Evolutionary conservation across 257 asterid genomes (phyloP), one percentile per base, ranked within the genome.

Genomic region (Prunella vulgaris): DNA sequence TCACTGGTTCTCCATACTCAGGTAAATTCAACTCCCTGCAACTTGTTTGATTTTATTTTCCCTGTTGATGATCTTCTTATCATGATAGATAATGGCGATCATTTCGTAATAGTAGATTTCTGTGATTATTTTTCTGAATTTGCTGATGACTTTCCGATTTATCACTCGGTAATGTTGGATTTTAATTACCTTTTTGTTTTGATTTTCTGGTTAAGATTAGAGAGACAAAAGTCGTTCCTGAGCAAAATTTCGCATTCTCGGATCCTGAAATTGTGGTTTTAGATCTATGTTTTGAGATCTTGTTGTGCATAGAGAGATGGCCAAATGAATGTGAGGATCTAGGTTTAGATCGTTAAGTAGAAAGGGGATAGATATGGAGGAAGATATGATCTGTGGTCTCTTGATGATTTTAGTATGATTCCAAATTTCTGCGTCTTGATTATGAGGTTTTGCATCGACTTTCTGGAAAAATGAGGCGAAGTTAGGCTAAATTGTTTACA

Each of bases 271-370:
- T 33, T 52, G 51, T 53, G 49, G 70, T 74, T 74, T 42, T 73
- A 38, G 77, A 80, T 77, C 75, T 66, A 48, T 22, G 12, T 13
- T 5, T 52, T 53, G 12, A 25, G 44, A 68, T 58, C 75, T 54
- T 35, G 37, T 52, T 25, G 37, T 35, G 32, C 21, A 18, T 28
- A 1, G 3, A 46, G 37, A 5, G 7, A 1, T 60, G 18, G 62
- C 28, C 18, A 49, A 66, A 10, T 28, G 18, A 20, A 63, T 44
- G 66, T 33, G 32, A 46, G 27, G 73, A 64, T 70, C 76, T 76
- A 25, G 37, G 40, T 22, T 51, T 32, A 28, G 48, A 42, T 44
- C 13, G 28, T 33, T 14, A 28, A 52, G 1, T 46, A 18, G 13
- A 9, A 40, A 27, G 13, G 66, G 18, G 44, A 51, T 52, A 24